Percentiles rank a stretch among this genome's conserved stretches.
Conservation (phyloP, 768 basidiomycete species). For the Fomitopsis pulvina region DNA sequence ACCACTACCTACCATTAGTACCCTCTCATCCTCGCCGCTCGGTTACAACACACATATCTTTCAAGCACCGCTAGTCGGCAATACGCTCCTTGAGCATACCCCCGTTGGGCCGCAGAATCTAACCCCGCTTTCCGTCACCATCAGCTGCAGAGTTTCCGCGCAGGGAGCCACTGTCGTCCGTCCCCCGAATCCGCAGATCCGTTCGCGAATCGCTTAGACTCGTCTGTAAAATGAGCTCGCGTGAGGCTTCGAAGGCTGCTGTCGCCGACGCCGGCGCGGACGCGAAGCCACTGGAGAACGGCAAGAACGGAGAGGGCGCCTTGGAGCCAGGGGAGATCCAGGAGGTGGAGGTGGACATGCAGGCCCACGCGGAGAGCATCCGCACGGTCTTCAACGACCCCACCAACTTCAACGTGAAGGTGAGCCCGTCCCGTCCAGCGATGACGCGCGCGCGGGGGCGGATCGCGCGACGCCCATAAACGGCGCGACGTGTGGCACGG, state of each 20-base stretch:
- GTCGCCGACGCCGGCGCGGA: conserved; percentile 69
- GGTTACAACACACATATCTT: background rate
- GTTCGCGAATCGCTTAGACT: background rate
- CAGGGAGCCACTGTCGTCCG: background rate
- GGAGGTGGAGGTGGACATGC: conserved; percentile 84
- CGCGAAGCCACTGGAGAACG: conserved; percentile 27
- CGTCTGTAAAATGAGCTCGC: conserved; percentile 16
- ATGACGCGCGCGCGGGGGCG: background rate
- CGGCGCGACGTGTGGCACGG: background rate
- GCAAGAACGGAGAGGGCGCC: conserved; percentile 27
- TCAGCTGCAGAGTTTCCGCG: background rate
- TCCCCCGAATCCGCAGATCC: background rate
- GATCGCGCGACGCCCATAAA: background rate
- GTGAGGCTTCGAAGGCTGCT: conserved; percentile 77
- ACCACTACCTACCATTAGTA: background rate
- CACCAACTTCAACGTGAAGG: conserved; percentile 95
- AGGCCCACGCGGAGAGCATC: conserved; percentile 74
- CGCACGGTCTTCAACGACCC: conserved; percentile 93
- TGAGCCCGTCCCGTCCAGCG: conserved; percentile 24
- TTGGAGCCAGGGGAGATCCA: conserved; percentile 80
- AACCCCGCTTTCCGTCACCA: background rate
- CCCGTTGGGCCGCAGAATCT: background rate
- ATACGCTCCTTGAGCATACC: conserved; percentile 1
- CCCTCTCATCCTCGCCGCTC: no score
- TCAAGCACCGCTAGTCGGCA: background rate